A percentile compares a stretch with the other conserved stretches of the same genome.
phyloP scores from a whole-genome alignment of 1,284 basidiomycete species.

The Pseudomicrostroma phylloplanum region DNA sequence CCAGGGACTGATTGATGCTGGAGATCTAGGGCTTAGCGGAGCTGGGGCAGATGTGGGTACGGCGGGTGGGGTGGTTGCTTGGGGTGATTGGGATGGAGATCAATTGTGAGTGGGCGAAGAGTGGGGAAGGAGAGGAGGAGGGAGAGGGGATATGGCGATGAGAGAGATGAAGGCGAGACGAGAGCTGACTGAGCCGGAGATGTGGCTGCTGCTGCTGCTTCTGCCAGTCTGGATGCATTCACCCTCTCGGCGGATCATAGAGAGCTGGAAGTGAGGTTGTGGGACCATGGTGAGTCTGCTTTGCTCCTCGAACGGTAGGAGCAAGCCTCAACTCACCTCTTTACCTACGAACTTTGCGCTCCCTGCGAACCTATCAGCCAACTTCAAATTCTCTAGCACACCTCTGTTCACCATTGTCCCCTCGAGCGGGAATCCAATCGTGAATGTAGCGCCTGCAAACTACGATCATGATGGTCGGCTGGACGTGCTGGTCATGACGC shows the following conservation, averaged over 20 bases:
- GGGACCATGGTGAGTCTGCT: slow-evolving; percentile 61
- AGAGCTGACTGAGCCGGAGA: too few relatives aligned
- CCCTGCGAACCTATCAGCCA: too few relatives aligned
- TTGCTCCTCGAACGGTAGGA: too few relatives aligned
- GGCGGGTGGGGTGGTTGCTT: slow-evolving; percentile 67
- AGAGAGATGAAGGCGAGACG: too few relatives aligned
- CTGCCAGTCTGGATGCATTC: slow-evolving; percentile 69
- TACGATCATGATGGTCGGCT: slow-evolving; percentile 85
- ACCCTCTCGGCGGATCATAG: slow-evolving; percentile 67
- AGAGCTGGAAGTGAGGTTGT: slow-evolving; percentile 68
- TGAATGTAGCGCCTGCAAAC: slow-evolving; percentile 83
- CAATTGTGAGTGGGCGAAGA: slow-evolving; percentile 62
- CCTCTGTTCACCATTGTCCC: slow-evolving; percentile 49
- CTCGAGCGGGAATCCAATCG: slow-evolving; percentile 34
- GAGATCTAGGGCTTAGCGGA: slow-evolving; percentile 66
- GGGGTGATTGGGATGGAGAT: slow-evolving; percentile 91
- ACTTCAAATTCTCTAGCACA: slow-evolving; percentile 60
- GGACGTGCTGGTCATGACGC: slow-evolving; percentile 76
- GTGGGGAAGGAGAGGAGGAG: not conserved
- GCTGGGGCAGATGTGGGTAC: slow-evolving; percentile 53
- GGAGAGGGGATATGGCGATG: too few relatives aligned
- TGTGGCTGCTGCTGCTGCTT: too few relatives aligned
- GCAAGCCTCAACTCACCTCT: too few relatives aligned
- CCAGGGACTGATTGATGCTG: slow-evolving; percentile 75
- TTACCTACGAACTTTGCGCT: slow-evolving; percentile 53